Evolutionary conservation across 2,329 filamentous ascomycete genomes (phyloP), one percentile per base, ranked within the genome.

Genomic region (Aspergillus melleus): DNA sequence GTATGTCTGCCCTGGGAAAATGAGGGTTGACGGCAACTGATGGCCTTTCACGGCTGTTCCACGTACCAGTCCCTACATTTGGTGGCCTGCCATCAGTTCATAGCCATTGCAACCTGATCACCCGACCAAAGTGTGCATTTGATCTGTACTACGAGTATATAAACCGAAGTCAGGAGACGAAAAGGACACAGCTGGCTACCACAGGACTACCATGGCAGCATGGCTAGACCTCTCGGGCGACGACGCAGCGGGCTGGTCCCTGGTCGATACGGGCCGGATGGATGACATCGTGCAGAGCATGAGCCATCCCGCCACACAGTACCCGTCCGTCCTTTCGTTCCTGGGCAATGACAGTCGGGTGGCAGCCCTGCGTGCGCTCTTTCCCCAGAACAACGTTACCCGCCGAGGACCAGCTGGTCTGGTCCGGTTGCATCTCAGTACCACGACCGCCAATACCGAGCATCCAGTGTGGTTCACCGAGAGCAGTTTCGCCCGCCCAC

Each of bases 301-400:
- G 22, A 22, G 22, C 22, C 22, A 22, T 22, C 22, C 22, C 22
- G 22, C 22, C 22, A 22, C 22, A 22, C 22, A 22, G 22, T 22
- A 22, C 22, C 22, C 22, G 22, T 60, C 51, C 4, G n/a, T 65
- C 14, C 6, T 62, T 16, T 61, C 30, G 24, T 66, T 64, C 49
- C 52, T 58, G 2, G 63, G 64, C n/a, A 62, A 64, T 51, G 8
- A 4, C n/a, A 62, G 55, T 57, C 60, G 58, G 2, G 36, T 61
- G 29, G 57, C 47, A 19, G 64, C 64, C 4, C 55, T 66, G 14
- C 60, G 52, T 12, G 51, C 64, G 20, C 49, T 66, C 14, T 61
- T 62, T 36, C 64, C 61, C 6, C 55, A 59, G 39, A 65, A 65
- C 46, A 65, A 65, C 46, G 30, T 63, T 22, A 61, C 59, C 2